Base-by-base conservation (phyloP, 768 basidiomycete species). In the Kwoniella mangroviensis region DNA sequence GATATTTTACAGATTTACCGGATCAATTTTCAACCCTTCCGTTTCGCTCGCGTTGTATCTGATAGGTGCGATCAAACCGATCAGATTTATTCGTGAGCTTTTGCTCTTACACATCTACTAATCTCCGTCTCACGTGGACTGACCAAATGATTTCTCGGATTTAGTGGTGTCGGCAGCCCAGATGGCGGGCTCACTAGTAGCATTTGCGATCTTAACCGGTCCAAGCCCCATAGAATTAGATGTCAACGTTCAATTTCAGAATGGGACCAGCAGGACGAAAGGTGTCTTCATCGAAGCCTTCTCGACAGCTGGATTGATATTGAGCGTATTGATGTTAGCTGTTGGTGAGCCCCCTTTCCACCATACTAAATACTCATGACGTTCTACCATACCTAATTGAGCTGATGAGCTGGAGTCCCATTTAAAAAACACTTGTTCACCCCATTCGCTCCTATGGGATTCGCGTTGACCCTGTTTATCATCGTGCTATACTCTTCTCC, bases 281-380 rank as follows among this genome's bases (percentile, higher is more conserved):
- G 80, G 79, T 4, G 63, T 82, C 1, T 82, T 82, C 67, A 82
- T 82, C 59, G 80, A 82, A 57, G 77, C 77, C 73, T 82, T 82
- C 74, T 71, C 75, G 10, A 82, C 80, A 0, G 73, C 77, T 11
- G 75, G 71, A 19, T 63, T 82, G 55, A 71, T 76, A 4, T 63
- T 82, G 9, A 69, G 71, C 41, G 80, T 82, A 7, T 60, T 82
- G 26, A 82, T 82, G 80, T 59, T 80, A 13, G 80, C 80, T 61
- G 80, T 79, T 49, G 80, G 75, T 76, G 54, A 63, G 73, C 70
- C 21, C 21, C 19, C 12, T 17, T 45, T 28, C 24, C 45, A 49
- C 34, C 34, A 34, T 34, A 34, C 34, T 34, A 6, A 7, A 5
- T 28, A 34, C 34, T 34, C 34, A 34, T 34, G 6, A 7, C 34